Base-by-base conservation (phyloP, 352 stramenopile species). In the Phytophthora kernoviae region DNA sequence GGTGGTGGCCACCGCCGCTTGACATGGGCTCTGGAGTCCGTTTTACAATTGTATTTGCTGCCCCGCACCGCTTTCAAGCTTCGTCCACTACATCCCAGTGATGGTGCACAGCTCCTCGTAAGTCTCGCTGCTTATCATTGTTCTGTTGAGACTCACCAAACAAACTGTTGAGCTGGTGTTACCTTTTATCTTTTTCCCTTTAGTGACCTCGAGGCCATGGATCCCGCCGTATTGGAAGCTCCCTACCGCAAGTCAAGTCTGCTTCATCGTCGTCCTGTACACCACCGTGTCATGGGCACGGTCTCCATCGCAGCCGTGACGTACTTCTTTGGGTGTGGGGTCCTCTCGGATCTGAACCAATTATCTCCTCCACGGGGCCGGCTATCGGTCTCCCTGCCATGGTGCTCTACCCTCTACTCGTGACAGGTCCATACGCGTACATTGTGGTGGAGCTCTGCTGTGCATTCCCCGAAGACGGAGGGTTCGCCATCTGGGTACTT, bases 391-490 rank as follows among this genome's bases (percentile, higher is more conserved):
- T 93, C 11, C 45, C 79, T 12, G 79, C 62, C 9, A 62, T 90
- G 30, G 3, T 83, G 6, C 14, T 93, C 21, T 91, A 87, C 39
- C 81, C 84, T 3, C 34, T 94, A 3, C 41, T 92, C 20, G 68
- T 87, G n/a, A 85, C 77, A 6, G 56, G 82, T 2, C 82, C 82
- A 21, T 88, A 84, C 52, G 70, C 73, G 1, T 70, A 65, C 55
- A 78, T 93, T 24, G 58, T 92, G 12, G 73, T 78, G 0, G 84
- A 93, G 65, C 51, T 93, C 22, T 86, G 75, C 42, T 77, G 79
- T 1, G 81, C 84, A 7, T 92, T 91, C 51, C 84, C 84, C 0
- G 82, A 91, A 52, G 84, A 92, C 63, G 81, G 80, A 4, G 79
- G 82, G 18, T 93, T 92, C 34, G 77, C 74, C 15, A 67, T 90